phyloP scores from a whole-genome alignment of 2,329 filamentous ascomycete genomes.

The Sarocladium strictum region DNA sequence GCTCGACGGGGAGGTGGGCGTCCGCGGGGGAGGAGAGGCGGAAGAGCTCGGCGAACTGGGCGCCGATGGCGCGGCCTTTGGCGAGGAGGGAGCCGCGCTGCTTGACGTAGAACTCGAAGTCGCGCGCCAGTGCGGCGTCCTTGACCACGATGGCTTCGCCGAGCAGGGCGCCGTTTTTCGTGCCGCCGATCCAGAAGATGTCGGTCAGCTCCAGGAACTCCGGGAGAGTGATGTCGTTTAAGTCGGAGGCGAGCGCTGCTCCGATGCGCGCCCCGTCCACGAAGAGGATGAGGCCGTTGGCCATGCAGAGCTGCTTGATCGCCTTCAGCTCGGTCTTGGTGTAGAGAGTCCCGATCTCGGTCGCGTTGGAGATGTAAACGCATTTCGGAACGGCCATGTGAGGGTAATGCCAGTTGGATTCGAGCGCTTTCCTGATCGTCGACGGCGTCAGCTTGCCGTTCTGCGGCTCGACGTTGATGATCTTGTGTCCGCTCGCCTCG shows the following conservation, averaged over 20 bases:
- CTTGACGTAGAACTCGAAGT: constrained; percentile 46
- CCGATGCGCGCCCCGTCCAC: constrained; percentile 43
- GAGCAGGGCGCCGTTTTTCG: constrained; percentile 44
- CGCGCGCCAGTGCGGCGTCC: constrained; percentile 31
- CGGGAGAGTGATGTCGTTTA: constrained; percentile 32
- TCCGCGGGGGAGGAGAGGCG: background rate
- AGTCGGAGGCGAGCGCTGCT: constrained; percentile 33
- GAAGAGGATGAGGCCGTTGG: constrained; percentile 34
- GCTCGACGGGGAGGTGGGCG: background rate
- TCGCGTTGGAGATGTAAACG: constrained; percentile 47
- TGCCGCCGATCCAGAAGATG: constrained; percentile 50
- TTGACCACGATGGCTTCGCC: constrained; percentile 46
- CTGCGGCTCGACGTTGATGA: constrained; percentile 38
- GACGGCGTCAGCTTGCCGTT: constrained; percentile 41
- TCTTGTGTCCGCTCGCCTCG: constrained; percentile 45
- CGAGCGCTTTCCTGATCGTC: constrained; percentile 34
- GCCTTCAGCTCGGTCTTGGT: constrained; percentile 33
- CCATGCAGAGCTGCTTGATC: constrained; percentile 36
- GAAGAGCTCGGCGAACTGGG: constrained; percentile 45
- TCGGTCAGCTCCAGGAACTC: constrained; percentile 42
- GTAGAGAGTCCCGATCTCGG: constrained; percentile 44
- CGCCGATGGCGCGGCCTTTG: constrained; percentile 42
- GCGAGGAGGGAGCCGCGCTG: constrained; percentile 44
- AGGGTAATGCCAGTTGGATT: constrained; percentile 44
- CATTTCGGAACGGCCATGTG: constrained; percentile 45